Base-by-base conservation (phyloP, 768 basidiomycete species). In the Kockovaella imperatae region DNA sequence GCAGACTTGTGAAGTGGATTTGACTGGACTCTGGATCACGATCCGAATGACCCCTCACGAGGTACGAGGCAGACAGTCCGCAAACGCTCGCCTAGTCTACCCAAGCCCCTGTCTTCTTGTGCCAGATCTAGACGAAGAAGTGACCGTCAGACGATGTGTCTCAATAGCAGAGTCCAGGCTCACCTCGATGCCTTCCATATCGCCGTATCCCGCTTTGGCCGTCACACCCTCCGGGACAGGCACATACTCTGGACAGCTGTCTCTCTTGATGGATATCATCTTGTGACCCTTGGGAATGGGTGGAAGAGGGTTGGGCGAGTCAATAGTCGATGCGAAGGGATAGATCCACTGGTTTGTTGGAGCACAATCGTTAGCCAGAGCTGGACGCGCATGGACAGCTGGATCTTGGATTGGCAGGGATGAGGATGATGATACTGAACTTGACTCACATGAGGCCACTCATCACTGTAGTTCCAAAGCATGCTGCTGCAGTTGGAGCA, bases 331-430 rank as follows among this genome's bases (percentile, higher is more conserved):
- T 13, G 69, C 67, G 49, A 67, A 71, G 4, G 69, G 69, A 51
- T 71, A 69, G 45, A 71, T 64, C 69, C 69, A 71, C 61, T 71
- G 42, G n/a, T n/a, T n/a, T n/a, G n/a, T n/a, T n/a, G n/a, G n/a
- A n/a, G n/a, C n/a, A n/a, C n/a, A n/a, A 17, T 23, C 24, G 17
- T 29, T 15, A 23, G 32, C 11, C 5, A 35, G 10, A 21, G 45
- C 20, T 21, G 35, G 8, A 35, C 43, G 17, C 24, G 11, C 24
- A 15, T 26, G n/a, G 14, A 31, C 30, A 13, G 17, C 25, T 13
- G 21, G 24, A 44, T 50, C 21, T 26, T 18, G 14, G 25, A 52
- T 17, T 18, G 39, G 17, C 18, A 23, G 45, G 13, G 20, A 24
- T 14, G 32, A 38, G 32, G 24, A 25, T n/a, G 21, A 43, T 15